A percentile compares a stretch with the other conserved stretches of the same genome.
These are phyloP conservation scores for Trametes punicea DNA, from an alignment of 768 basidiomycete species.

Conservation along the genomic window DNA sequence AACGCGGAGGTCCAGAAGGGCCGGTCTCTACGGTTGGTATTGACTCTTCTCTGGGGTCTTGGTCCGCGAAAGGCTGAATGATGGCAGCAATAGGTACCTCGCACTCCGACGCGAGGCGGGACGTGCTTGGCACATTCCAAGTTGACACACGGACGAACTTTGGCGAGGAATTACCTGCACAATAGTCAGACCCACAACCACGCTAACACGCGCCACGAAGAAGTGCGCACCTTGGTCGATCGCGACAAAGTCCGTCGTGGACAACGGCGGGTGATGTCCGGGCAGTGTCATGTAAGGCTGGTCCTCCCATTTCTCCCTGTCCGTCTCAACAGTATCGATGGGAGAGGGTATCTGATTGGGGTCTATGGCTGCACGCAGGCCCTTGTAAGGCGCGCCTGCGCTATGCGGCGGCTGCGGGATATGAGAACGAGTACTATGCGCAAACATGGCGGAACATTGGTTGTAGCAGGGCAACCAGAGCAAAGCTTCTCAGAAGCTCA, in stretches of 20 bases:
- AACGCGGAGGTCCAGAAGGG: conserved; percentile 74
- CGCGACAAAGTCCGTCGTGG: conserved; percentile 85
- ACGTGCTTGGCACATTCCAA: conserved; percentile 81
- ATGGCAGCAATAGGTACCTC: conserved; percentile 81
- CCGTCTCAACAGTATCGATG: conserved; percentile 70
- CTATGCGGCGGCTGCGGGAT: conserved; percentile 63
- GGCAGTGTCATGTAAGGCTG: conserved; percentile 64
- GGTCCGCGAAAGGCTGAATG: conserved; percentile 87
- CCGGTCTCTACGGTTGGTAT: conserved; percentile 77
- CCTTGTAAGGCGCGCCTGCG: conserved; percentile 48
- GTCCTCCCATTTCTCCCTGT: conserved; percentile 75
- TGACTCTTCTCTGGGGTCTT: conserved; percentile 73
- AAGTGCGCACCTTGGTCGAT: conserved; percentile 75
- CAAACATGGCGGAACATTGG: conserved; percentile 11
- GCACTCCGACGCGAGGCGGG: conserved; percentile 76
- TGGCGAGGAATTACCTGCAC: conserved; percentile 82
- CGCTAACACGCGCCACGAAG: neutral
- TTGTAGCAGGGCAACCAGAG: neutral
- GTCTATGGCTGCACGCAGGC: conserved; percentile 77
- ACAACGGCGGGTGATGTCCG: conserved; percentile 67
- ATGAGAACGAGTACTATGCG: conserved; percentile 23
- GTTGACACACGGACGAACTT: conserved; percentile 87
- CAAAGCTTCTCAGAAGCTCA: neutral
- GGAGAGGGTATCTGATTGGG: conserved; percentile 90
- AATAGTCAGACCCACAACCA: neutral